Base-by-base conservation (phyloP, 768 basidiomycete species). In the Pisolithus orientalis region DNA sequence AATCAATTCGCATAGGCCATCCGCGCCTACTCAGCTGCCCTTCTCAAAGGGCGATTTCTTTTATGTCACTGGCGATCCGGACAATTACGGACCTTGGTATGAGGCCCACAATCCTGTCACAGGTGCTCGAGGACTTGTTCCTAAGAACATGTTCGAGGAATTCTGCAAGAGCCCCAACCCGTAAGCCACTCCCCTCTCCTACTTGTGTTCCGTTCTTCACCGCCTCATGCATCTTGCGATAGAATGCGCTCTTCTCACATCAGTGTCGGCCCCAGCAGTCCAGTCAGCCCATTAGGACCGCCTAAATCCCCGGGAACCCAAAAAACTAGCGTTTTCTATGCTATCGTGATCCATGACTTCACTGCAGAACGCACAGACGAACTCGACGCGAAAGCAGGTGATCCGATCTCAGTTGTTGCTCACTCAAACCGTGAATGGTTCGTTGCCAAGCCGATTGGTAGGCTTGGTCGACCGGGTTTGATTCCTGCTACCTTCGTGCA, bases 371-470 rank as follows among this genome's bases (percentile, higher is more conserved):
- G 96, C 43, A 80, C 90, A 4, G 96, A 99, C 65, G 96, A 99
- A 64, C 83, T 99, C 44, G 94, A 95, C 55, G 95, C 95, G 1
- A 93, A 88, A 62, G 81, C 85, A 0, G 95, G 94, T 34, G 96
- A 99, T 62, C 79, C 90, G 7, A 90, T 99, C 65, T 89, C 94
- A 16, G 92, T 99, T 54, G 96, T 98, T 52, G 96, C 96, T 0
- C 96, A 98, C 68, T 97, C 94, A n/a, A 99, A 98, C 65, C 91
- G 93, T 57, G 96, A 99, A 68, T 99, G 96, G 96, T 98, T 97
- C 68, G 96, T 99, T 45, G 96, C 96, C 27, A 99, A 99, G 70
- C 93, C 95, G 11, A 99, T 99, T 62, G 93, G 94, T 39, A 80
- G 83, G 51, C 80, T 99, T 17, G 95, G 96, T 29, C 87, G 94